A percentile compares a stretch with the other conserved stretches of the same genome.
These are phyloP conservation scores for Fusarium sp. DNA, from an alignment of 2,329 filamentous ascomycete species.

Conservation along the genomic window DNA sequence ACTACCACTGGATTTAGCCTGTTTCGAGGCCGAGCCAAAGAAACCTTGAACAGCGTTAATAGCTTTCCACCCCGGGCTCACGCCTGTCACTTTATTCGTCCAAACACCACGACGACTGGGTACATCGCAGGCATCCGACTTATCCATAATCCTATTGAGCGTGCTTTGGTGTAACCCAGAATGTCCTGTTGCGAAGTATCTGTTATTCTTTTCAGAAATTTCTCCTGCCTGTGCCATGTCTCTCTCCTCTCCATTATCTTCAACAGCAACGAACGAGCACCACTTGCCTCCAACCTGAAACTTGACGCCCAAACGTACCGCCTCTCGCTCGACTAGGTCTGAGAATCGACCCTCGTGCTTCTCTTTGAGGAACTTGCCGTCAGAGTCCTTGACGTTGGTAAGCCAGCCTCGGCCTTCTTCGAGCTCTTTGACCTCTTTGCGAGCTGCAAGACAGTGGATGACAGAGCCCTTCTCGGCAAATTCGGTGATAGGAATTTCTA, in stretches of 20 bases:
- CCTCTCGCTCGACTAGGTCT: constrained; percentile 73
- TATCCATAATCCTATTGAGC: background rate
- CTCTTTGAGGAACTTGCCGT: constrained; percentile 58
- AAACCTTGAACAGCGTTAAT: background rate
- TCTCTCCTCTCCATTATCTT: constrained; percentile 50
- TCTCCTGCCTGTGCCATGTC: constrained; percentile 1
- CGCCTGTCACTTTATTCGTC: background rate
- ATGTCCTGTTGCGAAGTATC: background rate
- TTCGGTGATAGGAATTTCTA: constrained; percentile 71
- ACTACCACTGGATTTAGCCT: background rate
- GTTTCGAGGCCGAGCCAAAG: background rate
- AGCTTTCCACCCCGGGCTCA: background rate
- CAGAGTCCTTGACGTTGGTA: constrained; percentile 58
- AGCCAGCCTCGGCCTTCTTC: constrained; percentile 78
- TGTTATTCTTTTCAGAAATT: background rate
- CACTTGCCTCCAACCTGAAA: constrained; percentile 77
- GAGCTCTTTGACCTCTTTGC: constrained; percentile 74
- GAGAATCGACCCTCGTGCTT: constrained; percentile 62
- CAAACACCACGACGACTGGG: background rate
- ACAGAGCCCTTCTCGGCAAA: constrained; percentile 60
- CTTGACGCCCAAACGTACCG: constrained; percentile 70
- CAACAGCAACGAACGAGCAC: constrained; percentile 78
- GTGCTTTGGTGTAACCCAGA: background rate
- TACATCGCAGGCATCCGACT: background rate
- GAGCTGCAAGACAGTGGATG: constrained; percentile 77